phyloP scores from a whole-genome alignment of 139 green algal species.

The Chlorella sp. region DNA sequence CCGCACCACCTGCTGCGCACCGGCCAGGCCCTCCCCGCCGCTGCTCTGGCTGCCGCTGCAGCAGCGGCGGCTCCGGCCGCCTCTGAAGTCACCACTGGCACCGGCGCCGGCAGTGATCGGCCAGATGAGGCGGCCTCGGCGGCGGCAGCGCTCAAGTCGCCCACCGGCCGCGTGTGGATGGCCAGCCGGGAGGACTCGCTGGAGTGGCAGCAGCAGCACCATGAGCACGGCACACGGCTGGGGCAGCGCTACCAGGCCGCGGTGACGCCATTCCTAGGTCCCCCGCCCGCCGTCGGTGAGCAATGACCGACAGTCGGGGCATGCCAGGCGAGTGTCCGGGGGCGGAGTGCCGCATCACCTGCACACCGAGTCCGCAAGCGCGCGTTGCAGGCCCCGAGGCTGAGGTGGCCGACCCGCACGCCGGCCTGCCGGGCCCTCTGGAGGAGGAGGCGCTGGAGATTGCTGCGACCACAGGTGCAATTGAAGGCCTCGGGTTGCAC shows the following conservation, averaged over 20 bases:
- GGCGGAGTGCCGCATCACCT: not conserved
- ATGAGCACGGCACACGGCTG: conserved; percentile 34
- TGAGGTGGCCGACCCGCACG: conserved; percentile 3
- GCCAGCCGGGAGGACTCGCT: not conserved
- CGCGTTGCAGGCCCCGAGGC: not conserved
- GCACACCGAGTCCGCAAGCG: not conserved
- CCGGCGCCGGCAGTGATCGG: not conserved
- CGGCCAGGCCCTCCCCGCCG: too few species aligned
- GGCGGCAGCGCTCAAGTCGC: not conserved
- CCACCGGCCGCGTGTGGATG: not conserved
- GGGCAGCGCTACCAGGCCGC: conserved; percentile 43
- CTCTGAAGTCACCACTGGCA: not conserved
- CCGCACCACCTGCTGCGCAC: too few species aligned
- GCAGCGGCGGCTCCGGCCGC: not conserved
- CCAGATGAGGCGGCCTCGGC: not conserved
- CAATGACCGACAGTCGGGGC: not conserved
- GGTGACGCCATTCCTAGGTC: conserved; percentile 10
- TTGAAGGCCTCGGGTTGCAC: too few species aligned
- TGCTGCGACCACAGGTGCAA: too few species aligned
- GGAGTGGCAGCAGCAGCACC: conserved; percentile 2
- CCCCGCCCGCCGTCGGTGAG: conserved; percentile 6
- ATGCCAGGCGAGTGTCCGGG: not conserved
- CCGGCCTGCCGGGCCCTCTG: conserved; percentile 23
- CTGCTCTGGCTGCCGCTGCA: not conserved
- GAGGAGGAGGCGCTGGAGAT: conserved; percentile 41